Evolutionary conservation across 140 eudicot genomes (phyloP).

Genomic region (Eryngium alpinum): DNA sequence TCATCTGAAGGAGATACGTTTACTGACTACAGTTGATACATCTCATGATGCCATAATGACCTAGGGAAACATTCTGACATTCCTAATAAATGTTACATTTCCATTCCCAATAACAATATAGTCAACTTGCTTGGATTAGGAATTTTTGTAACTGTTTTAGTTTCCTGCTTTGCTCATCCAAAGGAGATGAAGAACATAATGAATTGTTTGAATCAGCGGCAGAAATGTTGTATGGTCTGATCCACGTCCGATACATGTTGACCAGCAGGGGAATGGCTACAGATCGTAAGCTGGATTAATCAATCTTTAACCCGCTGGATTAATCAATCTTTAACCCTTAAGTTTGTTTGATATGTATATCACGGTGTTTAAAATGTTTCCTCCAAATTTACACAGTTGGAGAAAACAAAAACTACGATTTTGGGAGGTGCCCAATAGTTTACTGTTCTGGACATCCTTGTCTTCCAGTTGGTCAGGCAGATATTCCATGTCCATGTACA

Average conservation of each 20-base stretch:
- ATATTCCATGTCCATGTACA: conserved; percentile 90
- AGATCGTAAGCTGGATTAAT: conserved; percentile 5
- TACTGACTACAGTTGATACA: too few species aligned
- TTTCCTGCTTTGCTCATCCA: conserved; percentile 6
- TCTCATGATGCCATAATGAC: too few species aligned
- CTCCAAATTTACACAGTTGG: conserved; percentile 42
- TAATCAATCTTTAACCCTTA: not conserved
- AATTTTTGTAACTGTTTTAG: too few species aligned
- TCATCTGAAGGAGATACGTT: conserved; percentile 27
- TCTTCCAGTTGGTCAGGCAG: conserved; percentile 98
- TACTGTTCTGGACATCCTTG: conserved; percentile 96
- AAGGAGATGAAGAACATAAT: conserved; percentile 90
- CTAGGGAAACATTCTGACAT: too few species aligned
- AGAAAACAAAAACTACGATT: conserved; percentile 78
- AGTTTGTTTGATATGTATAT: not conserved
- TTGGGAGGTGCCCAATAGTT: conserved; percentile 98
- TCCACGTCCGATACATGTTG: conserved; percentile 76
- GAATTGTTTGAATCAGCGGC: conserved; percentile 91
- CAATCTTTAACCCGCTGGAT: not conserved
- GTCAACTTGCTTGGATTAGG: too few species aligned
- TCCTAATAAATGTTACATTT: too few species aligned
- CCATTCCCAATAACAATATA: too few species aligned
- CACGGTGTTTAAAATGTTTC: not conserved
- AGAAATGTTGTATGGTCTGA: conserved; percentile 55
- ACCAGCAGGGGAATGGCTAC: conserved; percentile 93